Conservation (phyloP, 768 basidiomycete genomes). For the Suillus luteus region DNA sequence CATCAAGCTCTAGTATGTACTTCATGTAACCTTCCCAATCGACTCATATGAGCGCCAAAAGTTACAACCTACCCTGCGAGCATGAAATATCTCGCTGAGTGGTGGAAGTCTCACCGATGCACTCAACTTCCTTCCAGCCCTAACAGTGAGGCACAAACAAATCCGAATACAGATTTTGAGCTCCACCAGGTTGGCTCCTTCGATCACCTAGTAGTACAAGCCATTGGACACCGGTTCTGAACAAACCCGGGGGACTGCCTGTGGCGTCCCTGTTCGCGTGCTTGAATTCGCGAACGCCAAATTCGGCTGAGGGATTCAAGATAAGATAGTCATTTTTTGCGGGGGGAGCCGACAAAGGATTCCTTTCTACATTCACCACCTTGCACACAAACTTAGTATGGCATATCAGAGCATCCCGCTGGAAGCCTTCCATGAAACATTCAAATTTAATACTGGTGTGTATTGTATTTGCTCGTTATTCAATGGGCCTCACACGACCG, state of each 20-base stretch:
- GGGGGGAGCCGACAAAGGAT: background rate
- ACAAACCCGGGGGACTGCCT: background rate
- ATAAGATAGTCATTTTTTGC: background rate
- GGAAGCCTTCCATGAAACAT: slow-evolving; percentile 47
- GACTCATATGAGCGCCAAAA: background rate
- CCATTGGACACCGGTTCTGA: background rate
- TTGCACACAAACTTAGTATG: slow-evolving; percentile 35
- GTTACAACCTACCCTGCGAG: background rate
- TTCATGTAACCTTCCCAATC: background rate
- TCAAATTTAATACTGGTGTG: slow-evolving; percentile 55
- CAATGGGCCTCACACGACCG: background rate
- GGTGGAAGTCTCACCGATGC: too few relatives aligned
- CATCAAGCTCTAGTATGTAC: background rate
- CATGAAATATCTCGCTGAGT: background rate
- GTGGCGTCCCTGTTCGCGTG: background rate
- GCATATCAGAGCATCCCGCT: slow-evolving; percentile 45
- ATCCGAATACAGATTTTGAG: too few relatives aligned
- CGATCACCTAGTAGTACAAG: background rate
- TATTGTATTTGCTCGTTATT: slow-evolving; percentile 1
- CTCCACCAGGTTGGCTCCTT: too few relatives aligned
- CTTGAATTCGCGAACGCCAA: background rate
- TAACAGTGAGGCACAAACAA: too few relatives aligned
- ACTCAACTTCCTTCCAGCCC: too few relatives aligned
- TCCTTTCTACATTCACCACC: background rate
- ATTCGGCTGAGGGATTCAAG: background rate